phyloP scores from a whole-genome alignment of 768 basidiomycete genomes.

The Tulasnella calospora region DNA sequence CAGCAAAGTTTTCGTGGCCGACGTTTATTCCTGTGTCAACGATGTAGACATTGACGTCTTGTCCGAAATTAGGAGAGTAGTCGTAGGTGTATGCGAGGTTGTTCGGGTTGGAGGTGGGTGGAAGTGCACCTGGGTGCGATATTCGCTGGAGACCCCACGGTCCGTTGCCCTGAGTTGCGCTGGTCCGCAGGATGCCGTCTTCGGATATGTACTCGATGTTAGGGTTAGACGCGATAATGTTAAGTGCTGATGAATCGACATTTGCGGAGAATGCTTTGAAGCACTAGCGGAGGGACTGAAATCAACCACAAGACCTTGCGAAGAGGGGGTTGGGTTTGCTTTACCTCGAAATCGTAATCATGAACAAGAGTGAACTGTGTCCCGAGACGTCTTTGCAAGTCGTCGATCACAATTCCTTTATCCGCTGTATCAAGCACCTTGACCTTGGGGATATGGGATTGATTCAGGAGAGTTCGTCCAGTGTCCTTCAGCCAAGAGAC shows the following conservation, averaged over 20 bases:
- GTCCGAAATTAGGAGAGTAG: slow-evolving; percentile 32
- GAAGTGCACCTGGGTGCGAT: not conserved
- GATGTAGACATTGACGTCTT: slow-evolving; percentile 43
- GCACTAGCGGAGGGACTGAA: not conserved
- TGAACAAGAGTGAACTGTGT: slow-evolving; percentile 17
- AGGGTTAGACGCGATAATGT: not conserved
- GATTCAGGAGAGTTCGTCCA: not conserved
- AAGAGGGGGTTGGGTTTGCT: not conserved
- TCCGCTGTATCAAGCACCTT: slow-evolving; percentile 7
- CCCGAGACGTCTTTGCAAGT: not conserved
- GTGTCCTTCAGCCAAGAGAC: not conserved
- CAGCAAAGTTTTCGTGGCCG: slow-evolving; percentile 38
- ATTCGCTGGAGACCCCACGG: slow-evolving; percentile 20
- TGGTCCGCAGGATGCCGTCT: slow-evolving; percentile 18
- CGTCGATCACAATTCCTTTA: not conserved
- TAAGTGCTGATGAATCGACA: slow-evolving; percentile 1
- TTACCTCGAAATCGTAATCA: slow-evolving; percentile 19
- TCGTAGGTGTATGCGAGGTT: not conserved
- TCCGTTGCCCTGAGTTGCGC: not conserved
- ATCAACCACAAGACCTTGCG: not conserved
- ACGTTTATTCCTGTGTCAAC: slow-evolving; percentile 39
- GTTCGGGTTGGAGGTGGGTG: not conserved
- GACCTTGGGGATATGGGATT: not conserved
- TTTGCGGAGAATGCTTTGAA: slow-evolving; percentile 24
- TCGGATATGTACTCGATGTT: slow-evolving; percentile 24